Base-by-base conservation (phyloP, 805 yeast genomes). In the Zygotorulaspora sp. region DNA sequence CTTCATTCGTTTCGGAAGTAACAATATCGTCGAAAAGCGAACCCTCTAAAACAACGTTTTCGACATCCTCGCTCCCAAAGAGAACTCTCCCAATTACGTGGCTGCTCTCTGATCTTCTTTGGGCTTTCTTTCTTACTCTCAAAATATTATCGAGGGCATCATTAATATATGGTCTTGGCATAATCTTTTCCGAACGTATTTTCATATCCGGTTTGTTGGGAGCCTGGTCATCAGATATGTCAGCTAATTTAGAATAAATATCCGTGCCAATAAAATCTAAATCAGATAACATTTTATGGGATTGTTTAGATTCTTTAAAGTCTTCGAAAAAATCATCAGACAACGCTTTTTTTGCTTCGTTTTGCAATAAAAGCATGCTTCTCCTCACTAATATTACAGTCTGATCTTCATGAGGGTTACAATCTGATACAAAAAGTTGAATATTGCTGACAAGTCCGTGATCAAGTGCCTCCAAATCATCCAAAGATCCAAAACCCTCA, bases 261-360 rank as follows among this genome's bases (percentile, higher is more conserved):
- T 58, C 61, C 12, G 65, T 62, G 12, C 48, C 50, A 11, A 50
- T 44, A 45, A 66, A 65, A 1, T 54, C 48, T 7, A 64, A 70
- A 9, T 70, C 66, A 6, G 80, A 72, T 9, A 81, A 49, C 44
- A 76, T 63, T 40, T 76, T 70, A 34, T 76, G 49, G 50, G 77
- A 82, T 1, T 68, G 50, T 30, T 71, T 77, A 0, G 89, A 80
- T 22, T 62, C 63, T 48, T 77, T 77, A 57, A 85, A 87, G 5
- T 68, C 73, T n/a, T 67, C 68, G 43, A 80, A 73, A 45, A 77
- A 73, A 1, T 66, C 61, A 6, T 64, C 62, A 31, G 72, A 70
- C 69, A 88, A 67, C 14, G 68, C 58, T 7, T 67, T 59, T 46
- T 66, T 75, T 0, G 78, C 70, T 7, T 70, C 69, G 11, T 67